These are phyloP conservation scores for Dendrostoma leiphaemia DNA, from an alignment of 2,329 filamentous ascomycete genomes.

Conservation along the genomic window DNA sequence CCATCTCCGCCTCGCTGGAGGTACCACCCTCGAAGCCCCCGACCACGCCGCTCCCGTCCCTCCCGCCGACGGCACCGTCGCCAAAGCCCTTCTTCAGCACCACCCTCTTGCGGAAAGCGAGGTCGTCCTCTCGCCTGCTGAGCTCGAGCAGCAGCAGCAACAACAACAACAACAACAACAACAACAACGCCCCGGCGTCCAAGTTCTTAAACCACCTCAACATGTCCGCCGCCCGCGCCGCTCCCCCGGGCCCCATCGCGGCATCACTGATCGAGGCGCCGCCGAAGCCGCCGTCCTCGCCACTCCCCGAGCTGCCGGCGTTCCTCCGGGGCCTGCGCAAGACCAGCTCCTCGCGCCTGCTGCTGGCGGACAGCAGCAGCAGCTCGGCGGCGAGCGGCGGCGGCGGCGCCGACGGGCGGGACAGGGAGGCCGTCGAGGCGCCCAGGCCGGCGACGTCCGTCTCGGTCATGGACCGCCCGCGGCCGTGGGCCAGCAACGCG, in stretches of 20 bases:
- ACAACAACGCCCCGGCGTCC: neutral
- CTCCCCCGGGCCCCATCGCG: too few relatives aligned
- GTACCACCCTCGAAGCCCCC: neutral
- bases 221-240: too few relatives aligned
- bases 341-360: neutral
- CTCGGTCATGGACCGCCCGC: neutral
- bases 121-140: neutral
- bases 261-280: too few relatives aligned
- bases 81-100: neutral
- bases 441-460: neutral
- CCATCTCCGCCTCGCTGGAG: neutral
- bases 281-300: too few relatives aligned
- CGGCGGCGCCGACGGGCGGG: neutral
- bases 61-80: neutral
- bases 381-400: too few relatives aligned
- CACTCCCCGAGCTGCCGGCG: too few relatives aligned
- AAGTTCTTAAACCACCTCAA: too few relatives aligned
- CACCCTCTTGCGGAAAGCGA: neutral
- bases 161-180: neutral
- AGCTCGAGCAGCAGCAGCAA: neutral
- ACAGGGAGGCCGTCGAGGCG: neutral
- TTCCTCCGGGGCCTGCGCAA: too few relatives aligned
- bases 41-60: neutral
- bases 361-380: too few relatives aligned
- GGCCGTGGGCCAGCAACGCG: neutral